Evolutionary conservation across 768 basidiomycete species (phyloP).

Genomic region (Pulveroboletus frians): DNA sequence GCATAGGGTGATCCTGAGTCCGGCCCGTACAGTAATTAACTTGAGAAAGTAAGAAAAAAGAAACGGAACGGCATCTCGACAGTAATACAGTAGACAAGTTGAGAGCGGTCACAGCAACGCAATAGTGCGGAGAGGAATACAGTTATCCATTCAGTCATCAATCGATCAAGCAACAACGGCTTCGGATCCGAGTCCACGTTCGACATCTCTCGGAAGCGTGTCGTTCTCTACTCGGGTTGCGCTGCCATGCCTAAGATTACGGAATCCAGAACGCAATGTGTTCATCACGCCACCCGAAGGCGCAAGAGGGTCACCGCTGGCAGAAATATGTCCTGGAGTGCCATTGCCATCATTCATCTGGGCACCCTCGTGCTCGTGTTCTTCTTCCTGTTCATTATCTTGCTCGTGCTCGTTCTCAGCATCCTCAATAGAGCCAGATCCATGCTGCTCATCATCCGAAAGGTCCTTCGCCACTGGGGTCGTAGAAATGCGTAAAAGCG

Average conservation of each 20-base stretch:
- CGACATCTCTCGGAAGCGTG: conserved; percentile 28
- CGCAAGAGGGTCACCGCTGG: conserved; percentile 11
- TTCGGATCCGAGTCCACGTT: conserved; percentile 19
- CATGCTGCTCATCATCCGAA: conserved; percentile 28
- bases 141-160: neutral
- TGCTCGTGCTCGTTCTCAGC: conserved; percentile 17
- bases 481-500: conserved; percentile 77
- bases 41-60: neutral
- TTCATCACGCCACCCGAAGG: conserved; percentile 19
- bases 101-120: neutral
- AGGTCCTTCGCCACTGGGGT: conserved; percentile 46
- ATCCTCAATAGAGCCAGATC: conserved; percentile 25
- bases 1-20: neutral
- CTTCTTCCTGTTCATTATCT: conserved; percentile 5
- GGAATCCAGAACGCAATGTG: conserved; percentile 24
- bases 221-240: conserved; percentile 18
- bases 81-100: neutral
- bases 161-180: conserved; percentile 7
- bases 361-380: conserved; percentile 13
- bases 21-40: neutral
- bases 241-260: conserved; percentile 19
- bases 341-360: neutral
- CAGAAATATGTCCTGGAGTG: neutral
- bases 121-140: neutral
- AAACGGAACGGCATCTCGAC: neutral